Evolutionary conservation across 2,329 filamentous ascomycete species (phyloP), one percentile per base, ranked within the genome.

Genomic region (Alternaria sp.): DNA sequence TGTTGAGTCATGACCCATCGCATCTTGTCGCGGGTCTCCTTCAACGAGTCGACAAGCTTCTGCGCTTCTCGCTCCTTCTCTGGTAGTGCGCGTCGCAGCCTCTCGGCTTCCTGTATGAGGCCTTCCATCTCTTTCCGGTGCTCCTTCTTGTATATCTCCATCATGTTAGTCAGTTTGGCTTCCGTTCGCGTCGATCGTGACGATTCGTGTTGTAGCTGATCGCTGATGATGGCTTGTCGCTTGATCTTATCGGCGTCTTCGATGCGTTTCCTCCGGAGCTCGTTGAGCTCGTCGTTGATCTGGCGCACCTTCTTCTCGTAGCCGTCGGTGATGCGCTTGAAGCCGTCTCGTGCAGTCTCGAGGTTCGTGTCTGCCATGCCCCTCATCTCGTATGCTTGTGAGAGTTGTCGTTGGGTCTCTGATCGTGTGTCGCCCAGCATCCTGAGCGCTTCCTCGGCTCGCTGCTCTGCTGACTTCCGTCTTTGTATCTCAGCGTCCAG

Each of bases 201-300:
- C 60, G 91, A 85, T 69, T 92, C 91, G 70, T 85, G 84, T 65
- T 91, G 86, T 74, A 92, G 88, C 78, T 93, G 90, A 65, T 92
- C 90, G 74, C 87, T 90, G 32, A 93, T 83, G 60, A 91, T 88
- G 53, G 88, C 84, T 52, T 93, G 81, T 32, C 86, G 87, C 62
- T 72, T 74, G 55, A 79, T 75, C 57, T 74, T 75, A 41, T 78
- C 74, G 14, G 71, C 71, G 40, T 77, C 71, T 41, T 74, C 72
- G 32, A 70, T 56, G 20, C 71, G 68, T 41, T 71, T 65, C 55
- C 69, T 63, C 18, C 74, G 70, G 32, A 79, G 57, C 59, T 76
- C 69, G 18, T 75, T 69, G 51, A 79, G 65, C 53, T 74, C 68
- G 6, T 77, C 78, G 85, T 87, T 72, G 86, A 78, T 89, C 85